phyloP scores from a whole-genome alignment of 1,284 basidiomycete genomes.

The Phellopilus nigrolimitatus region DNA sequence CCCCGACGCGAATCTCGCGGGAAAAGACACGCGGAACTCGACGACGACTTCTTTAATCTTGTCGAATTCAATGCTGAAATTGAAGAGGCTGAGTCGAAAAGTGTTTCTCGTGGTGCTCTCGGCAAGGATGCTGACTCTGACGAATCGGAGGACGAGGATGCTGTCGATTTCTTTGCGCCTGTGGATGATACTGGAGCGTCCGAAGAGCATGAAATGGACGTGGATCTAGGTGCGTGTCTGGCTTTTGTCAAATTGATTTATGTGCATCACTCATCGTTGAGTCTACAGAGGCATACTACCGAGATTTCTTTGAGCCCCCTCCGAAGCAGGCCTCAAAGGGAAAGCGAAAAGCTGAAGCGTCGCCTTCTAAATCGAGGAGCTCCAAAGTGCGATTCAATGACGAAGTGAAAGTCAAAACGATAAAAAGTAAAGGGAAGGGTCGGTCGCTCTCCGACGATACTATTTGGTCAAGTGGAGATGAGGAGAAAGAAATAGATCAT shows the following conservation, averaged over 20 bases:
- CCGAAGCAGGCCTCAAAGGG: conserved; percentile 26
- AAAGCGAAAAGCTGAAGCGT: conserved; percentile 21
- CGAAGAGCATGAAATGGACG: conserved; percentile 37
- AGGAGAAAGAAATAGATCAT: conserved; percentile 21
- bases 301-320: conserved; percentile 71
- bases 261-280: conserved; percentile 13
- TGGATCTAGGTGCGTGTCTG: conserved; percentile 41
- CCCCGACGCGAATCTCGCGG: conserved; percentile 16
- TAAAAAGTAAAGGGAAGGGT: conserved; percentile 62
- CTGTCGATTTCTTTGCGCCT: conserved; percentile 69
- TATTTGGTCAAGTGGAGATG: conserved; percentile 27
- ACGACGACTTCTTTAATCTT: conserved; percentile 93
- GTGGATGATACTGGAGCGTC: conserved; percentile 38
- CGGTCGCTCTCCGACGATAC: conserved; percentile 39
- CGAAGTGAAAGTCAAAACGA: conserved; percentile 74
- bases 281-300: conserved; percentile 54
- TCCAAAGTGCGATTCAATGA: conserved; percentile 73
- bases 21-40: conserved; percentile 58
- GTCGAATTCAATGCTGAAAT: conserved; percentile 86
- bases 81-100: conserved; percentile 71
- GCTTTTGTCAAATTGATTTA: conserved; percentile 16
- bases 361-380: conserved; percentile 20
- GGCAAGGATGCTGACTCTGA: conserved; percentile 53
- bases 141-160: conserved; percentile 39
- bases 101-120: conserved; percentile 56